Percentiles rank a stretch among this genome's conserved stretches.
Evolutionary conservation across 768 basidiomycete species (phyloP).

Genomic region (Amanita exitialis): DNA sequence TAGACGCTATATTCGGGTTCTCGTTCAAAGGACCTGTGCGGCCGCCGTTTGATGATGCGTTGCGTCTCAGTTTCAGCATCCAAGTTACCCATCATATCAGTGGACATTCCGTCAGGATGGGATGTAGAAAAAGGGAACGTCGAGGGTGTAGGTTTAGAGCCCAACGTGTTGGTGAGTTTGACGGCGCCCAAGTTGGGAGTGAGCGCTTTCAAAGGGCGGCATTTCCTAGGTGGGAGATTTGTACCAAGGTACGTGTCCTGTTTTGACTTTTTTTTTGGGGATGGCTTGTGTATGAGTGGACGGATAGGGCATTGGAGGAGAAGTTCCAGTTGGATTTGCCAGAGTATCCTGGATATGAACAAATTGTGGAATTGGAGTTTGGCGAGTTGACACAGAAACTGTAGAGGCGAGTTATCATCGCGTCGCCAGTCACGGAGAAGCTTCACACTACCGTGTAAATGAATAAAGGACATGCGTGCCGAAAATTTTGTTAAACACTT

Average conservation of each 20-base stretch:
- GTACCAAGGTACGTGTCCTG: constrained; percentile 60
- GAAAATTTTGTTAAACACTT: too few species aligned
- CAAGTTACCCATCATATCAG: constrained; percentile 75
- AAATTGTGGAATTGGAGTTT: constrained; percentile 70
- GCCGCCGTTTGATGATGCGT: constrained; percentile 72
- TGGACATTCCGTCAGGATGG: constrained; percentile 98
- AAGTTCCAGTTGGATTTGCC: constrained; percentile 77
- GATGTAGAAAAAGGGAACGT: constrained; percentile 74
- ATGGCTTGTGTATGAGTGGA: neutral
- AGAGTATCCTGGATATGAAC: constrained; percentile 64
- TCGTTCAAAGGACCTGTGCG: constrained; percentile 91
- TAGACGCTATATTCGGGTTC: constrained; percentile 98
- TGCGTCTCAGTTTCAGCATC: constrained; percentile 57
- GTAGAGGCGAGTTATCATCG: neutral
- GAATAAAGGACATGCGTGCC: too few species aligned
- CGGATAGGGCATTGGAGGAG: constrained; percentile 55
- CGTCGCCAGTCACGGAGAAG: too few species aligned
- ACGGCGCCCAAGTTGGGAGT: constrained; percentile 94
- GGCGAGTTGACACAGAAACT: neutral
- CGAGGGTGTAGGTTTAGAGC: constrained; percentile 47
- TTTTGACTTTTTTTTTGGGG: neutral
- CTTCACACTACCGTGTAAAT: too few species aligned
- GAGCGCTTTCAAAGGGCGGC: constrained; percentile 62
- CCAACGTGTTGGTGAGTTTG: constrained; percentile 78
- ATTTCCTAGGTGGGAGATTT: constrained; percentile 93